These are phyloP conservation scores for Rhizopus arrhizus DNA, from an alignment of 371 early-diverging fungal species.

Conservation along the genomic window DNA sequence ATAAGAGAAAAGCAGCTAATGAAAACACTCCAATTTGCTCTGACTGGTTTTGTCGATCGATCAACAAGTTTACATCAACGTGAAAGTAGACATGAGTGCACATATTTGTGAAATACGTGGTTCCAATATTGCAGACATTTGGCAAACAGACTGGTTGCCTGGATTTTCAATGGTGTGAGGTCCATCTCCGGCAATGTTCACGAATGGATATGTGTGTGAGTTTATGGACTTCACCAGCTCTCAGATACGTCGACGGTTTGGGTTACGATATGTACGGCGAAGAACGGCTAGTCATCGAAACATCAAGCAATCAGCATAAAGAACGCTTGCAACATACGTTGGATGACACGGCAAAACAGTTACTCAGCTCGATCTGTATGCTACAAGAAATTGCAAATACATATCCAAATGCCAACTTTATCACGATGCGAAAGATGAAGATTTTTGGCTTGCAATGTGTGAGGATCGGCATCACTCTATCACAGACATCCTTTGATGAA, in stretches of 20 bases:
- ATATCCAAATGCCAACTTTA: slow-evolving; percentile 15
- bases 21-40: background rate
- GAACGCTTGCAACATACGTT: slow-evolving; percentile 9
- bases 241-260: slow-evolving; percentile 8
- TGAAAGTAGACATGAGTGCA: background rate
- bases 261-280: slow-evolving; percentile 7
- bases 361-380: slow-evolving; percentile 15
- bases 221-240: slow-evolving; percentile 5
- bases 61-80: slow-evolving; percentile 8
- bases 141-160: slow-evolving; percentile 11
- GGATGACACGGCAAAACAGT: slow-evolving; percentile 9
- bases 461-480: background rate
- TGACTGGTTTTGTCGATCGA: background rate
- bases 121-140: slow-evolving; percentile 15
- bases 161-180: slow-evolving; percentile 14
- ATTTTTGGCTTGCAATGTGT: slow-evolving; percentile 10
- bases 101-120: slow-evolving; percentile 10
- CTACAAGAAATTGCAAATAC: slow-evolving; percentile 20
- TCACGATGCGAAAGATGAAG: slow-evolving; percentile 8
- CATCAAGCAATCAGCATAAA: slow-evolving; percentile 7
- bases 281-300: slow-evolving; percentile 15
- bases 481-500: slow-evolving; percentile 9
- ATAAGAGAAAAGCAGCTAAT: slow-evolving; percentile 8
- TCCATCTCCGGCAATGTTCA: background rate
- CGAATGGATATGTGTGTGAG: slow-evolving; percentile 1